phyloP scores from a whole-genome alignment of 1,139 yeast genomes.

The Saccharomyces uvarum region DNA sequence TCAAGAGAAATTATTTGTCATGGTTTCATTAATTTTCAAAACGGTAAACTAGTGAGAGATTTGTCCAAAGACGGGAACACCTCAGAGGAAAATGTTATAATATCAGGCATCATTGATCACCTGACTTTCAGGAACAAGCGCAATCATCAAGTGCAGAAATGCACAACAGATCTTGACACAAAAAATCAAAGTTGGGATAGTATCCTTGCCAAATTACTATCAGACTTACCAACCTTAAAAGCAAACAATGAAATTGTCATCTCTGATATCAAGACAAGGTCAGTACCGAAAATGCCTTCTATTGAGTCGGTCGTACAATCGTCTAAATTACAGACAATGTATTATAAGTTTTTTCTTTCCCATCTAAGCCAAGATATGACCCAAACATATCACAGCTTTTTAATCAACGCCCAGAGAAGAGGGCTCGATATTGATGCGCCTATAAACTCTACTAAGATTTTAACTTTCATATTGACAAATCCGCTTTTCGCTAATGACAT shows the following conservation, averaged over 20 bases:
- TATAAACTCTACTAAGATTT: conserved; percentile 36
- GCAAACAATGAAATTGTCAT: conserved; percentile 30
- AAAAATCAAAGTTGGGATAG: conserved; percentile 7
- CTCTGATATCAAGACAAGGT: conserved; percentile 56
- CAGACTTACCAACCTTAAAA: not conserved
- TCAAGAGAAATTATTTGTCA: conserved; percentile 58
- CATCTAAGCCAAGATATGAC: conserved; percentile 30
- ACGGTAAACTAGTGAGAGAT: conserved; percentile 24
- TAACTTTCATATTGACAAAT: conserved; percentile 36
- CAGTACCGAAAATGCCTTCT: conserved; percentile 36
- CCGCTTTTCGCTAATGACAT: conserved; percentile 40
- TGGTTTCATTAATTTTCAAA: conserved; percentile 38
- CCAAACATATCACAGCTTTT: conserved; percentile 26
- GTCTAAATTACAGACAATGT: conserved; percentile 50
- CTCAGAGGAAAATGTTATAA: conserved; percentile 34
- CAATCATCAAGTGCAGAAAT: conserved; percentile 19
- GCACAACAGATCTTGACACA: conserved; percentile 29
- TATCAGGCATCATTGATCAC: conserved; percentile 60
- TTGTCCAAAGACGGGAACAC: conserved; percentile 7
- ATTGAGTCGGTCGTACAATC: conserved; percentile 42
- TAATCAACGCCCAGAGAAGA: conserved; percentile 41
- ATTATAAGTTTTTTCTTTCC: conserved; percentile 44
- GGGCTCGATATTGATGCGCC: conserved; percentile 45
- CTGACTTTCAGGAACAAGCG: conserved; percentile 28
- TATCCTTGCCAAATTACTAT: not conserved